phyloP scores from a whole-genome alignment of 1,139 yeast species.

The Hansenula anomala region DNA sequence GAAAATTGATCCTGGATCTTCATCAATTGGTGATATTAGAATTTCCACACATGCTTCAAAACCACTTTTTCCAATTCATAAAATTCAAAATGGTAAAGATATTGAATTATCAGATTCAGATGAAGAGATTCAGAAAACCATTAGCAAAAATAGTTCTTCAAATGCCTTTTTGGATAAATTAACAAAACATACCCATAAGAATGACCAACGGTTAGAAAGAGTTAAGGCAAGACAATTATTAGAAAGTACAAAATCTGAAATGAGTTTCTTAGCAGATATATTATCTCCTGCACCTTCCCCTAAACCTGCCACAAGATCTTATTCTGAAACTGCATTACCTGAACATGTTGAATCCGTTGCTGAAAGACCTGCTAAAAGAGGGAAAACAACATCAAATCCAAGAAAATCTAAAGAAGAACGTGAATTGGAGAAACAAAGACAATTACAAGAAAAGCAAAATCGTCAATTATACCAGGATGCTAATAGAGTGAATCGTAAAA shows the following conservation, averaged over 20 bases:
- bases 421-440: slow-evolving; percentile 6
- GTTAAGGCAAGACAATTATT: neutral
- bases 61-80: neutral
- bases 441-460: slow-evolving; percentile 11
- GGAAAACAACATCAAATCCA: slow-evolving; percentile 3
- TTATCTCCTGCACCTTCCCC: neutral
- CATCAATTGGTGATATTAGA: slow-evolving; percentile 5
- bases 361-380: slow-evolving; percentile 4
- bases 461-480: slow-evolving; percentile 39
- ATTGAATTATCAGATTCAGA: neutral
- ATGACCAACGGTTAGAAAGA: neutral
- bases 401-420: slow-evolving; percentile 7
- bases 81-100: slow-evolving; percentile 2
- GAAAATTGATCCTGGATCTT: neutral
- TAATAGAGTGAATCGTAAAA: slow-evolving; percentile 43
- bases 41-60: neutral
- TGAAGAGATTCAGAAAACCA: neutral
- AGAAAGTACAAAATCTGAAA: neutral
- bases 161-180: slow-evolving; percentile 10
- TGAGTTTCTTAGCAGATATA: neutral
- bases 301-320: neutral
- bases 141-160: slow-evolving; percentile 1
- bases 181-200: neutral
- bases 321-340: slow-evolving; percentile 1
- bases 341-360: neutral